A percentile compares a stretch with the other conserved stretches of the same genome.
Conservation (phyloP, 805 yeast genomes). For the Candida vartiovaarae region DNA sequence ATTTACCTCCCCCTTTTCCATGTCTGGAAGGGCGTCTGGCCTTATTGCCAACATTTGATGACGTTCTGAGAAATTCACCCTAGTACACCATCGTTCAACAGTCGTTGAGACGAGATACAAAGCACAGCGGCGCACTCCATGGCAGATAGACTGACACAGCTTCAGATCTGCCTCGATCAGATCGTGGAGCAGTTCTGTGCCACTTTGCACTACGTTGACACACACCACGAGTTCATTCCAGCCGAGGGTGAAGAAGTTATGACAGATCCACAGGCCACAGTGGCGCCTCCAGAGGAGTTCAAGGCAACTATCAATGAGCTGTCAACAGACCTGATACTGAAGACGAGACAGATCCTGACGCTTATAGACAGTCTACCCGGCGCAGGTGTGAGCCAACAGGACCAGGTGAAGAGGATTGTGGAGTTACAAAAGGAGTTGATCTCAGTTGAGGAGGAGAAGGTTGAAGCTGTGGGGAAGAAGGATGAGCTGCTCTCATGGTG, state of each 20-base stretch:
- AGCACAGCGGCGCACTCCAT: conserved; percentile 20
- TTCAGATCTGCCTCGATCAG: conserved; percentile 79
- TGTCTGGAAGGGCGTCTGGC: too few species aligned
- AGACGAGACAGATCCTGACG: conserved; percentile 79
- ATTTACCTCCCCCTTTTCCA: too few species aligned
- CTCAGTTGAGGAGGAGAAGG: conserved; percentile 51
- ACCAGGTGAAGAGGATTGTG: conserved; percentile 60
- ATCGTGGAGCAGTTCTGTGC: conserved; percentile 76
- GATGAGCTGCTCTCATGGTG: conserved; percentile 56
- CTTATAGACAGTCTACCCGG: conserved; percentile 90
- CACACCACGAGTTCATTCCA: conserved; percentile 57
- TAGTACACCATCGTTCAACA: too few species aligned
- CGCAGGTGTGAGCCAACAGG: conserved; percentile 73
- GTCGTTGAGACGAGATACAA: not conserved
- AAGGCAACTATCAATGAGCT: conserved; percentile 60
- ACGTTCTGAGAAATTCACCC: too few species aligned
- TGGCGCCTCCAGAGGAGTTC: conserved; percentile 38
- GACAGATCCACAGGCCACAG: conserved; percentile 54
- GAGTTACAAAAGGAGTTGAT: conserved; percentile 55
- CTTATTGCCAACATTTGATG: too few species aligned
- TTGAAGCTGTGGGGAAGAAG: conserved; percentile 52
- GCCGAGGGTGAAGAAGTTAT: conserved; percentile 44
- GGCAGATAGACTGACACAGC: conserved; percentile 86
- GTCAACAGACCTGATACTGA: conserved; percentile 76
- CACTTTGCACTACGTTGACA: conserved; percentile 71